phyloP scores from a whole-genome alignment of 2,329 filamentous ascomycete species.

The Purpureocillium takamizusanense region DNA sequence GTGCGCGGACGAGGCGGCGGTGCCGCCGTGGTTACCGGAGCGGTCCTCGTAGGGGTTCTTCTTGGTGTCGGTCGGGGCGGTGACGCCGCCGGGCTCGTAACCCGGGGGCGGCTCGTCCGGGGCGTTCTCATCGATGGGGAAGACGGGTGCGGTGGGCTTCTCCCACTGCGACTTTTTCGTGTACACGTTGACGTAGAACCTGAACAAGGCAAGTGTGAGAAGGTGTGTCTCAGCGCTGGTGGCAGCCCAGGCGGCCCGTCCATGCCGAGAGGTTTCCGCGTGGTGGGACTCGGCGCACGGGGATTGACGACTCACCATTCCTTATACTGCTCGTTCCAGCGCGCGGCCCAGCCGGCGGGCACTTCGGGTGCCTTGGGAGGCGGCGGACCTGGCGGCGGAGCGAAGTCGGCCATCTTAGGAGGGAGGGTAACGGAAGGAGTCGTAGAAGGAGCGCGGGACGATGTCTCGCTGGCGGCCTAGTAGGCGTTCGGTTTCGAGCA shows the following conservation, averaged over 20 bases:
- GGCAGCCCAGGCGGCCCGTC: no score
- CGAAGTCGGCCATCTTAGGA: conserved; percentile 41
- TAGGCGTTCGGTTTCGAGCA: no score
- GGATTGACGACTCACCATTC: conserved; percentile 55
- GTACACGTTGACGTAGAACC: conserved; percentile 85
- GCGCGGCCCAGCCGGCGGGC: conserved; percentile 64
- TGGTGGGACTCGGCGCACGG: no score
- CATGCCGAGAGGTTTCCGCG: no score
- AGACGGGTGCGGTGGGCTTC: conserved; percentile 61
- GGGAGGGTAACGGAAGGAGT: no score
- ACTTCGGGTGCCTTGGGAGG: conserved; percentile 55
- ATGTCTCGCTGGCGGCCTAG: no score
- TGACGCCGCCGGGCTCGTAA: conserved; percentile 42
- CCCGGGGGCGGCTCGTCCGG: conserved; percentile 58
- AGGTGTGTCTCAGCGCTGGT: no score
- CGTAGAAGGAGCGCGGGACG: no score
- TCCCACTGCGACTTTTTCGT: conserved; percentile 92
- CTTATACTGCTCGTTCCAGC: conserved; percentile 81
- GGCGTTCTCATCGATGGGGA: conserved; percentile 32
- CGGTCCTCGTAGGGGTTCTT: conserved; percentile 58
- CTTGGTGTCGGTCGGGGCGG: conserved; percentile 47
- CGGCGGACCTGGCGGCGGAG: conserved; percentile 43
- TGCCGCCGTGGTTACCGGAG: conserved; percentile 17
- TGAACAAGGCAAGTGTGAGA: conserved; percentile 24
- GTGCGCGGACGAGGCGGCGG: conserved; percentile 20